These are phyloP conservation scores for Sisymbrium altissimum DNA, from an alignment of 345 rosid species.

Conservation along the genomic window DNA sequence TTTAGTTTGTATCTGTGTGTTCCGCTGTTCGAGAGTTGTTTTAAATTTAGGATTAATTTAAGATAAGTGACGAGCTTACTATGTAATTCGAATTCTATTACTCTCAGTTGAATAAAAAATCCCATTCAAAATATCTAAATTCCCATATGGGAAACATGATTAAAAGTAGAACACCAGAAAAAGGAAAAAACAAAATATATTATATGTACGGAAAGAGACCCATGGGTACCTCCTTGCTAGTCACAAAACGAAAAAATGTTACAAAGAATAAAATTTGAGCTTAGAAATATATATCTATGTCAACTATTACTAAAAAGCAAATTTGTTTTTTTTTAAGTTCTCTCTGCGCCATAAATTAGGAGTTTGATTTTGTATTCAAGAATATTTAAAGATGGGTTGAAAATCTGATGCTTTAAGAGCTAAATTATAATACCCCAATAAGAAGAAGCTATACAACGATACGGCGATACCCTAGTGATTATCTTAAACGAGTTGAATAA, in stretches of 20 bases:
- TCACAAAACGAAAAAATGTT: neutral
- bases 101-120: neutral
- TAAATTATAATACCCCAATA: too few species aligned
- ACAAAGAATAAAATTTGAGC: neutral
- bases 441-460: too few species aligned
- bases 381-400: neutral
- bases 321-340: neutral
- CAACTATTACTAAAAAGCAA: too few species aligned
- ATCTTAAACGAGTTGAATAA: neutral
- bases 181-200: neutral
- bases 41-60: neutral
- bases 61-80: neutral
- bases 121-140: neutral
- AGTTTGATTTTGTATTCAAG: neutral
- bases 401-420: too few species aligned
- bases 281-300: neutral
- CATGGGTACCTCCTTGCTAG: neutral
- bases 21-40: neutral
- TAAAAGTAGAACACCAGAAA: neutral
- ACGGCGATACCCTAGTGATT: too few species aligned
- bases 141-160: constrained; percentile 20
- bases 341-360: too few species aligned
- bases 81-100: too few species aligned
- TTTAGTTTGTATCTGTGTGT: neutral
- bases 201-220: constrained; percentile 6